phyloP scores from a whole-genome alignment of 805 yeast genomes.

The Ogataea haglerorum region DNA sequence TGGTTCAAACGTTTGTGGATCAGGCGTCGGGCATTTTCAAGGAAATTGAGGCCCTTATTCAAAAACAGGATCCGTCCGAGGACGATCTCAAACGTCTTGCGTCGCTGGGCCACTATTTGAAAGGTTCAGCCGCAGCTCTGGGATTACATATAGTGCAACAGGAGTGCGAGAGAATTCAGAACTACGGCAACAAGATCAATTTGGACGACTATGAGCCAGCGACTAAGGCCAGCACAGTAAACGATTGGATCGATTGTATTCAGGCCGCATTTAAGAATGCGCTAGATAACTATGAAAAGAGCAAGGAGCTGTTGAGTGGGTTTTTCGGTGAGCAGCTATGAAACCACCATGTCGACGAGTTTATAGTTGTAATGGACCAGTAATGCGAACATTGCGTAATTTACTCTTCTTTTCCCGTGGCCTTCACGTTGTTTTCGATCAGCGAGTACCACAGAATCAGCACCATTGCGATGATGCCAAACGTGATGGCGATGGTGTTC shows the following conservation, averaged over 20 bases:
- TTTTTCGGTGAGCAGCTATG: slow-evolving; percentile 42
- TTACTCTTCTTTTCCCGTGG: slow-evolving; percentile 6
- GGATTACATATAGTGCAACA: slow-evolving; percentile 80
- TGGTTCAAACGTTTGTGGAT: slow-evolving; percentile 81
- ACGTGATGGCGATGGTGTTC: slow-evolving; percentile 64
- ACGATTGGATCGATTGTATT: slow-evolving; percentile 40
- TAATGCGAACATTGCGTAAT: background rate
- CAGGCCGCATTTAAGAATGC: slow-evolving; percentile 53
- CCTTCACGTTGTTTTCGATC: slow-evolving; percentile 27
- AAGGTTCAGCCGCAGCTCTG: slow-evolving; percentile 93
- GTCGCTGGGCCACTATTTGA: slow-evolving; percentile 83
- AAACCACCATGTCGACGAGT: background rate
- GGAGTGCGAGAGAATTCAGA: slow-evolving; percentile 92
- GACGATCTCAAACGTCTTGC: slow-evolving; percentile 57
- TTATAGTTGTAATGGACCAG: background rate
- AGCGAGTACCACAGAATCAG: slow-evolving; percentile 69
- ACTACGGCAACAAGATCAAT: slow-evolving; percentile 59
- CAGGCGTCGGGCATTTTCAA: slow-evolving; percentile 81
- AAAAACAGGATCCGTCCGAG: slow-evolving; percentile 24
- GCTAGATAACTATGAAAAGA: slow-evolving; percentile 45
- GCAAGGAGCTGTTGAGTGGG: slow-evolving; percentile 48
- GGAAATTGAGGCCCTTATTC: slow-evolving; percentile 60
- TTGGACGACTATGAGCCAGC: slow-evolving; percentile 27
- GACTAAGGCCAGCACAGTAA: slow-evolving; percentile 32
- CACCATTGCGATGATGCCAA: slow-evolving; percentile 70